Evolutionary conservation across 2,329 filamentous ascomycete genomes (phyloP), one percentile per base, ranked within the genome.

Genomic region (Penicillium sp.): DNA sequence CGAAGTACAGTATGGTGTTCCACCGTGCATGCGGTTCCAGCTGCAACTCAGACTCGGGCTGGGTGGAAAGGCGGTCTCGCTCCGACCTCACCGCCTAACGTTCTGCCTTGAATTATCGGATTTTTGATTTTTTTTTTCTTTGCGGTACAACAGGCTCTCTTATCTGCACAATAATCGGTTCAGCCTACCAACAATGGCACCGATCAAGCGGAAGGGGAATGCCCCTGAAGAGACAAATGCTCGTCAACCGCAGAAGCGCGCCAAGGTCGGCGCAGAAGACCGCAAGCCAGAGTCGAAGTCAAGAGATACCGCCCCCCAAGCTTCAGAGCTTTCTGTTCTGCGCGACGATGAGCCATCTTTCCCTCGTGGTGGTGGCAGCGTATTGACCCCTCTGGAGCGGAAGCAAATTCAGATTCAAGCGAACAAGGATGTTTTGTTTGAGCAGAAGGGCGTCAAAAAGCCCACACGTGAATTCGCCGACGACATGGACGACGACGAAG

Each of bases 361-460:
- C 62, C 91, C 93, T 57, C 83, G 93, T 77, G 93, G 93, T 47
- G 94, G 93, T 38, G 91, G 83, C 45, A 94, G 88, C 64, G 78
- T 95, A 45, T 74, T 98, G 65, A 96, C 93, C 2, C 90, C 93
- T 18, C 76, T 98, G 44, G 93, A 98, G 68, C 87, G 94, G 66
- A 96, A 95, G 73, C 89, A 97, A 70, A 97, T 98, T 54, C 86
- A 93, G 62, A 85, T 94, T 49, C 86, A 97, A 70, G 93, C 93
- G 39, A 93, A 87, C 64, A 84, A 86, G 60, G 93, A 98, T 75
- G 93, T 90, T 36, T 75, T 94, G 35, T 93, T 91, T 65, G 93
- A 97, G 70, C 85, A 94, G 60, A 79, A 85, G 57, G 81, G 80
- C 41, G 72, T 74, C 43, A 76, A 77, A 48, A 70, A 72, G 38